Base-by-base conservation (phyloP, 129 eudicot species). In the Helianthus tuberosus region DNA sequence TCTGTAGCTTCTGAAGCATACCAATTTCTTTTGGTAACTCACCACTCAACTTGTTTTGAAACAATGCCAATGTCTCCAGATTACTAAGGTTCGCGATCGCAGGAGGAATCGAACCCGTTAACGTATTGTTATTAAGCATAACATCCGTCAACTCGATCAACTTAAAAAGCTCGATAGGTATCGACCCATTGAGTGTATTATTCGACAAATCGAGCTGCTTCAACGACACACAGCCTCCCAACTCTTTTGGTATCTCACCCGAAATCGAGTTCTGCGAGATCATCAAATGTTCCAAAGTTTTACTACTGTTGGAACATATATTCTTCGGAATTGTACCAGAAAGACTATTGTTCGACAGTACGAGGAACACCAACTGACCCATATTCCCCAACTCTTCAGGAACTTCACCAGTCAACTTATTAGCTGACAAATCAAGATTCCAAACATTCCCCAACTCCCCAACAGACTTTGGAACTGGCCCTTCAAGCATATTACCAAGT, bases 171-270 rank as follows among this genome's bases (percentile, higher is more conserved):
- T 90, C 91, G 3, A 61, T 8, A 3, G 98, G 99, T 15, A 94
- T 85, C 8, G 87, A 74, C 5, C 98, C 99, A 43, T 83, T 81
- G 51, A 94, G 90, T 4, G 96, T 91, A 71, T 91, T 94, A 12
- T 91, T 91, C 8, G 97, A 90, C 89, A 94, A 94, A 82, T 94
- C 97, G 9, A 94, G 88, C 74, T 77, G 87, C 81, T 82, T 53
- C 20, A 94, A 67, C 3, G 86, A 50, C 48, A 51, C 41, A 70
- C 99, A 94, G 2, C 80, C 86, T 59, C 82, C 83, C 77, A 94
- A 66, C 61, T 88, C 90, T 50, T 47, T 75, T 0, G 99, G 99
- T 55, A 94, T 90, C 66, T 77, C 88, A 11, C 97, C 93, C 8
- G 86, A 80, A 55, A 94, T 83, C 32, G 55, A 82, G 78, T 89